Percentiles rank a stretch among this genome's conserved stretches.
phyloP scores from a whole-genome alignment of 768 basidiomycete genomes.

The Lentinula detonsa region DNA sequence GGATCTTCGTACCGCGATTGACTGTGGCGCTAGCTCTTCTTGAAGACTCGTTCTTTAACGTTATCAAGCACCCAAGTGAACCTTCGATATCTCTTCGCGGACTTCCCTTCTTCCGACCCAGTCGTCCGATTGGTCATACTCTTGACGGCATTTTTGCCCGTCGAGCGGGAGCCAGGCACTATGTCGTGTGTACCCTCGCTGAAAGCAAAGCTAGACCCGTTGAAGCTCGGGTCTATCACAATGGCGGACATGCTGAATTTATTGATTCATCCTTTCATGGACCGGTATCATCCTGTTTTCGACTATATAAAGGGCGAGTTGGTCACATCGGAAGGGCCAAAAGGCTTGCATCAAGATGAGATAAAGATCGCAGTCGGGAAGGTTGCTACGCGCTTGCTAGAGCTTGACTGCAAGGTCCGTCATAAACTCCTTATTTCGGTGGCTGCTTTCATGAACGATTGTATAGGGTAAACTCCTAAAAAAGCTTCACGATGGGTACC shows the following conservation, averaged over 20 bases:
- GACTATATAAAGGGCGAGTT: constrained; percentile 40
- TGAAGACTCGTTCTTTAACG: constrained; percentile 62
- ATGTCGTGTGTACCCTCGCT: constrained; percentile 19
- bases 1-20: constrained; percentile 6
- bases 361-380: constrained; percentile 47
- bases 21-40: constrained; percentile 47
- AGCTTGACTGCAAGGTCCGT: constrained; percentile 53
- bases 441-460: constrained; percentile 9
- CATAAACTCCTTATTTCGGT: neutral
- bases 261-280: constrained; percentile 65
- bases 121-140: constrained; percentile 68
- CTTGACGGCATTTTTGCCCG: constrained; percentile 53
- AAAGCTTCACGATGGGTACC: constrained; percentile 44
- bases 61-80: constrained; percentile 39
- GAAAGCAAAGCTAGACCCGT: constrained; percentile 45
- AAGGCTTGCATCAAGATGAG: constrained; percentile 36
- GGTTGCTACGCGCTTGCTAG: constrained; percentile 54
- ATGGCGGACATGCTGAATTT: constrained; percentile 55
- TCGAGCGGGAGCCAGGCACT: constrained; percentile 11
- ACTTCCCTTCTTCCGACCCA: constrained; percentile 59
- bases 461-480: constrained; percentile 60
- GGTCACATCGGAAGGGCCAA: constrained; percentile 24
- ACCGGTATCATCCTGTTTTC: constrained; percentile 44
- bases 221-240: constrained; percentile 52
- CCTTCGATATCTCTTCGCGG: constrained; percentile 56